Evolutionary conservation across 805 yeast genomes (phyloP), one percentile per base, ranked within the genome.

Genomic region (Lipomyces orientalis): DNA sequence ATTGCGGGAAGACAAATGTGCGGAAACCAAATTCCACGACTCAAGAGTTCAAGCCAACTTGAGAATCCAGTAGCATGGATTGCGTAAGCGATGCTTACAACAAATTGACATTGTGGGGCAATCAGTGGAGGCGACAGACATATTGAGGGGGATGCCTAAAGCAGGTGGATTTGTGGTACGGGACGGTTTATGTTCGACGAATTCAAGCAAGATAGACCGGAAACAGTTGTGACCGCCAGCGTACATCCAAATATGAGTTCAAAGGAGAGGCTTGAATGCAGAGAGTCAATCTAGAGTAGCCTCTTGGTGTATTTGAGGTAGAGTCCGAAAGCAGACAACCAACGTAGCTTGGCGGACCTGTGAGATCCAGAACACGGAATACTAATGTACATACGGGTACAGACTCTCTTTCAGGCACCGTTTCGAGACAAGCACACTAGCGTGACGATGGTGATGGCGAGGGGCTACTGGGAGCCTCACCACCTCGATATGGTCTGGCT

Each of bases 401-500:
- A 52, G 25, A 25, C 33, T 52, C 33, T 52, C 16, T 25, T 49
- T 33, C 55, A 52, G n/a, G 55, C 22, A n/a, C 31, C n/a, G 55
- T 52, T 52, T 52, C 55, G 29, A 31, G 55, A 52, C 12, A 16
- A 5, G 29, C 34, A 31, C 19, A 52, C 19, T 5, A 25, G 31
- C 3, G 34, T 12, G 55, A 31, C 14, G 55, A 19, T 12, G 34
- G 22, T 31, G 34, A 16, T 25, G 29, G 12, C 55, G 34, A 52
- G 55, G 16, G 55, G 55, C 55, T 52, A 31, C 33, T 52, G 22
- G 19, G n/a, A 52, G 55, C 55, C 55, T 52, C 55, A 52, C 19
- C 22, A 43, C 5, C 22, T 43, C 22, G 22, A 9, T 4, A 9
- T 3, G 9, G 49, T 43, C 19, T 8, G 22, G 49, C 49, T n/a